Base-by-base conservation (phyloP, 2,329 filamentous ascomycete species). In the Colletotrichum melonis region DNA sequence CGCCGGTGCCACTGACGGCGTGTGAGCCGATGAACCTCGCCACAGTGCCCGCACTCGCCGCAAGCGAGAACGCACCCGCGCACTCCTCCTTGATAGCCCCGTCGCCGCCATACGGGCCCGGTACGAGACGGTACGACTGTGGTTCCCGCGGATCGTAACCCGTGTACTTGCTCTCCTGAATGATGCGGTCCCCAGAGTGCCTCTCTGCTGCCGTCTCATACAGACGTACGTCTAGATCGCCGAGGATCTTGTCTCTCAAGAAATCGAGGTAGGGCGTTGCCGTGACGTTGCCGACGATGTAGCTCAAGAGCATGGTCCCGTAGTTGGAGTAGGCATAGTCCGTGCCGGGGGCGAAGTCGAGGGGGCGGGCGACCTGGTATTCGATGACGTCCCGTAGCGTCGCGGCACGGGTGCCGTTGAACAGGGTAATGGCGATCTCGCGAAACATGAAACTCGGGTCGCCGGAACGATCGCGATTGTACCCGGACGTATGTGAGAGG, bases 331-430 rank as follows among this genome's bases (percentile, higher is more conserved):
- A 75, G n/a, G 35, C 26, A 14, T 35, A 38, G 3, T 59, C 22
- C 6, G 54, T 16, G 1, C 67, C 66, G 0, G 74, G 73, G 12
- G 42, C 58, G 49, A 65, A 75, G 58, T 74, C 75, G 24, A 76
- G 71, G 3, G 73, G 64, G 30, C 57, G 30, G 14, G 16, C 35
- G 22, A 73, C 19, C 55, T 73, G 75, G 52, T 69, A 76, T 38
- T 76, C 73, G 14, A 76, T 76, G n/a, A 76, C 38, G 19, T 76
- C 75, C n/a, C 54, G 46, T 11, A 76, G 69, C 19, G 63, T 73
- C 3, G 73, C 73, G 5, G 76, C 56, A 16, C 55, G 70, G 12
- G 56, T 64, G 14, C 67, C 66, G 32, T 72, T 57, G 42, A 49
- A 55, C 3, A 74, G 16, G 19, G 19, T 26, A 1, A 68, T 7